Evolutionary conservation across 441 rosid genomes (phyloP), one percentile per base, ranked within the genome.

Genomic region (Hura crepitans): DNA sequence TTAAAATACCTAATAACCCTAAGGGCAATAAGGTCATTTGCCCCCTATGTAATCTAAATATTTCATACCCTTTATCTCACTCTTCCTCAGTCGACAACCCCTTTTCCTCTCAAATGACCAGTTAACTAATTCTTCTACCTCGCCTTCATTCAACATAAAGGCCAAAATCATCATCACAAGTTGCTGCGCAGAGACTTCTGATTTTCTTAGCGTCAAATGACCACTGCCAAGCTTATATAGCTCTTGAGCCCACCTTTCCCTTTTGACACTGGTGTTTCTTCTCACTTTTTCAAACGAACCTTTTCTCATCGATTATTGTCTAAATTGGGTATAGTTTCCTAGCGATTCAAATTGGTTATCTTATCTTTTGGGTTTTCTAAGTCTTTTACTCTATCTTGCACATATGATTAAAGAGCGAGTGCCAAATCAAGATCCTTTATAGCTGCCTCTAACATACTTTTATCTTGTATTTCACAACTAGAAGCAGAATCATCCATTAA

Each of bases 211-310:
- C 91, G 84, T 83, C 22, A 86, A 77, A 74, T 79, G 84, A 65
- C 85, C 85, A 56, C 77, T 72, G 77, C 88, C 84, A 11, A 83
- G 84, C 64, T 84, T 87, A 72, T 80, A 85, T 78, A 83, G 78
- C 59, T 86, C 88, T 61, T 75, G 88, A 9, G 87, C 85, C 23
- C 87, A 81, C 82, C 79, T 80, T 80, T 84, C 88, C 62, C 72
- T 86, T n/a, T 73, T 86, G 91, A 50, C 88, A 85, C 80, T 84
- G 91, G 72, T 84, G 91, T 74, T 86, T 86, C 64, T 63, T 83
- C 75, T 81, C 88, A 70, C n/a, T 84, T 86, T 79, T 84, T 83
- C 62, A 75, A 78, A 65, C 87, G 88, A 33, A 83, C 80, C 61
- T 84, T 86, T 72, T 84, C 91, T 66, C 88, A 76, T 68, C 78